phyloP scores from a whole-genome alignment of 495 filamentous ascomycete genomes.

The Jackrogersella minutella region DNA sequence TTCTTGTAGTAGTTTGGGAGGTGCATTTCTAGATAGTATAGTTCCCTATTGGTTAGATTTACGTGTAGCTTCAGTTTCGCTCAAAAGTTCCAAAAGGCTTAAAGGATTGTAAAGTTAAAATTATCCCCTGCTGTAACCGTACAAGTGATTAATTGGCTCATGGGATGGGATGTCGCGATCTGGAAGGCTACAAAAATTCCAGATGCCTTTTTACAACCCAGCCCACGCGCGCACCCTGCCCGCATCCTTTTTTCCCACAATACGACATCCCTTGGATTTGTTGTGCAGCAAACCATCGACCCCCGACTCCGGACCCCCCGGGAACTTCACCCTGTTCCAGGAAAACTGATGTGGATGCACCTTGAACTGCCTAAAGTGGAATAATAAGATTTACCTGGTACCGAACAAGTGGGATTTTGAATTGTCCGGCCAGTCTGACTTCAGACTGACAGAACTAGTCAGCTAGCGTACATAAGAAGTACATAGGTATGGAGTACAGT shows the following conservation, averaged over 20 bases:
- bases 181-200: neutral
- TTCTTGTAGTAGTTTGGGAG: too few species aligned
- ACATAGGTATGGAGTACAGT: too few species aligned
- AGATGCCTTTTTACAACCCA: too few species aligned
- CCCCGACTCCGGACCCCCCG: neutral
- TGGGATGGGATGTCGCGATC: neutral
- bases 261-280: conserved; percentile 6
- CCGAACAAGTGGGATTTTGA: conserved; percentile 27
- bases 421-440: neutral
- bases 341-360: conserved; percentile 8
- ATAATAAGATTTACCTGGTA: conserved; percentile 19
- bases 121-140: neutral
- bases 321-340: conserved; percentile 2
- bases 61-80: too few species aligned
- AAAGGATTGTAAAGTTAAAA: neutral
- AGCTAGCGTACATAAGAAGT: too few species aligned
- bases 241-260: conserved; percentile 7
- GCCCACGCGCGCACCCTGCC: too few species aligned
- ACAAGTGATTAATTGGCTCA: neutral
- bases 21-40: neutral
- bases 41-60: neutral
- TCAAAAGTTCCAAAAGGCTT: conserved; percentile 2
- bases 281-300: conserved; percentile 7
- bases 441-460: neutral
- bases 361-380: conserved; percentile 28